Evolutionary conservation across 306 rosid genomes (phyloP), one percentile per base, ranked within the genome.

Genomic region (Sicyos edulis): DNA sequence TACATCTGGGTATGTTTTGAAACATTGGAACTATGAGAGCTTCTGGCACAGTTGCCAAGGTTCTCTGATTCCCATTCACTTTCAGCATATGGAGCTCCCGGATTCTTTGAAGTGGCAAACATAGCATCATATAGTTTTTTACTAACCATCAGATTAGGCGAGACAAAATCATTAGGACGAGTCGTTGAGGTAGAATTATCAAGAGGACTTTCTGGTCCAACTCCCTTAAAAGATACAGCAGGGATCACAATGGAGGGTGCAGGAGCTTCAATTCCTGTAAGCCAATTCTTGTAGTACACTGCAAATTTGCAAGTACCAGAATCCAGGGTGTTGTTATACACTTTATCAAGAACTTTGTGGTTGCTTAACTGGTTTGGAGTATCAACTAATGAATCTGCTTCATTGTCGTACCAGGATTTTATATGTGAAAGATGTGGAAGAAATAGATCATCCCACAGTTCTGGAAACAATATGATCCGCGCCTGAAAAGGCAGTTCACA

Each of bases 281-380:
- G 89, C 98, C 98, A 92, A 63, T 86, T 91, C 82, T 85, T 89
- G 86, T 89, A 89, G 86, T 89, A 92, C 47, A 79, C 73, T 44
- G 92, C 84, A 76, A 85, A 85, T 10, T 78, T 73, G 56, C 58
- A 78, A 72, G 96, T 89, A 55, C 91, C 88, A 26, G 89, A 85
- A 75, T 92, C 96, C 76, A 89, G 71, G 57, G 83, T 82, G 54
- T 92, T 89, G 74, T 81, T 73, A 63, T 88, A 92, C 74, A 80
- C 78, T 66, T 89, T 79, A 10, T 82, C 81, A 67, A 92, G 82
- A 76, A 83, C 77, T 70, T 81, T 79, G 74, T 77, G 61, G 65
- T 79, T 86, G 75, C 87, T 82, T 34, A 79, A 58, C 78, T 70
- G 84, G 72, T 68, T 82, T 72, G 84, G 81, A 45, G 81, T 42